Evolutionary conservation across 176 grass and related monocot species (phyloP), one percentile per base, ranked within the genome.

Genomic region (Musa beccarii): DNA sequence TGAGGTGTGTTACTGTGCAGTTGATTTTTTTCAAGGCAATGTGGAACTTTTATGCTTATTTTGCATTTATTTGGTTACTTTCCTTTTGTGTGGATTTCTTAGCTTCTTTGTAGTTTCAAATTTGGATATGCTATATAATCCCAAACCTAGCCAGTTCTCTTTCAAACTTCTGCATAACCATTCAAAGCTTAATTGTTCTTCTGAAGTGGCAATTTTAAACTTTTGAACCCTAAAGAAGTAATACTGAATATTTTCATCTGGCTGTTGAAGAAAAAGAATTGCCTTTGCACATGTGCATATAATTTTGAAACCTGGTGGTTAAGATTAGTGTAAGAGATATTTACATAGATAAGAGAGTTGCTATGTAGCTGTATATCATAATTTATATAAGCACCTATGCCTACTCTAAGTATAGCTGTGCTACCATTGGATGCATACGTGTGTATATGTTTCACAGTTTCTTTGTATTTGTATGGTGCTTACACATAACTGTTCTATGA

Each of bases 1-100:
- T 67, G 95, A 99, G 90, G 95, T 99, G 81, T 82, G 68, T 54
- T 43, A 23, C 22, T 15, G 2, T 76, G 17, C 43, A 65, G 11
- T 77, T 66, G 51, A 6, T 15, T 66, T 65, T 63, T 65, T 53
- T 54, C 49, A 52, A 65, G 59, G 25, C 29, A 66, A 51, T 8
- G 1, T 68, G 28, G 8, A 26, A 16, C 52, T 73, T 52, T 15
- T 24, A 50, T 64, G 11, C 13, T 68, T 68, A 34, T 68, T 68
- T 34, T 20, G 15, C 34, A 11, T 70, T 70, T 70, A 70, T 14
- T 16, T 51, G 16, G 68, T 70, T 51, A 70, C 15, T 70, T 69
- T 34, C 9, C 17, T 57, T 51, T 20, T 3, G 68, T 70, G 17
- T 51, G 25, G 67, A 20, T 51, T 70, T 70, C n/a, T 7, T n/a